Base-by-base conservation (phyloP, 75 land plant species). In the Ceratopteris richardii region DNA sequence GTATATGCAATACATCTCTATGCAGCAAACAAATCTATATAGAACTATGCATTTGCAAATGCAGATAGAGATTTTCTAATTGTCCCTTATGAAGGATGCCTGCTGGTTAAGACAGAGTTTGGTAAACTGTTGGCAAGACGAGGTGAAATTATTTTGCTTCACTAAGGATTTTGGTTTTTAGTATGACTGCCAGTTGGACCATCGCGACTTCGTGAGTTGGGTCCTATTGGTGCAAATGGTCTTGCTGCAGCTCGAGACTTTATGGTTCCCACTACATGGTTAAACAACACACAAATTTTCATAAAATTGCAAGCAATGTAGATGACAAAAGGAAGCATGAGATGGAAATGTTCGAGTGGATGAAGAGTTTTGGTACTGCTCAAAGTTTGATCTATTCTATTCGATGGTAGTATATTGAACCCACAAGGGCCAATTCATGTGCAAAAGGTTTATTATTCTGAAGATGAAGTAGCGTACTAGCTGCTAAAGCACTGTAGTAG, bases 1-100 rank as follows among this genome's bases (percentile, higher is more conserved):
- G 98, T 96, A 40, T 94, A 72, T 74, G 95, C 95, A 20, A 80
- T 94, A 54, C 98, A 94, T 80, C 83, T 94, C 83, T 94, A 94
- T 58, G 69, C 85, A 44, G 98, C 98, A 11, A 90, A 90, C 74
- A 70, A 72, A 52, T 86, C 91, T 24, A 94, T 94, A 96, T 80
- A 79, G 0, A 64, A 71, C 31, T 83, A 77, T 73, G 98, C 98
- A 17, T 90, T 94, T 48, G 93, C 96, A 57, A 94, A 81, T 71
- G 98, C 98, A 47, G 98, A 94, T 77, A 96, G 98, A 14, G 91
- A 89, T 58, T 86, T 94, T 52, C 67, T 94, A 69, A 71, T 94
- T 42, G 86, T 94, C 59, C 98, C 98, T 18, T 96, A 94, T 33
- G 61, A 74, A 67, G 98, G 98, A 86, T 76, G 81, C 42, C 68